Conservation (phyloP, 2,329 filamentous ascomycete genomes). For the Cordyceps tenuipes region DNA sequence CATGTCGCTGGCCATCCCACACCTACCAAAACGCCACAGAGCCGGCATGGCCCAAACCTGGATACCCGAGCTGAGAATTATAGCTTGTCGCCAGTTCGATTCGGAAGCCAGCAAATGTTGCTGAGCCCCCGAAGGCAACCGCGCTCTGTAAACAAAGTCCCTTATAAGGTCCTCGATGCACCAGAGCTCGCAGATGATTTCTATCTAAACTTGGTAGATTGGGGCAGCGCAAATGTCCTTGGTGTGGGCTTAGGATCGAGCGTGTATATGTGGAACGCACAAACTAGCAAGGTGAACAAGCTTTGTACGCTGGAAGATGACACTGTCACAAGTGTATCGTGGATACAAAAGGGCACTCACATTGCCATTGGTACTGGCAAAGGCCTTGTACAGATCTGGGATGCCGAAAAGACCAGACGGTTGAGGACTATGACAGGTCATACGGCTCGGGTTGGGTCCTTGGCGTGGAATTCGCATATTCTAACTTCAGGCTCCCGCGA, state of each 20-base stretch:
- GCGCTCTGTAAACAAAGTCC: slow-evolving; percentile 86
- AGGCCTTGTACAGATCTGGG: slow-evolving; percentile 95
- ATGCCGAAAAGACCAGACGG: slow-evolving; percentile 77
- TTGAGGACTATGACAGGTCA: slow-evolving; percentile 96
- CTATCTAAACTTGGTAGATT: slow-evolving; percentile 94
- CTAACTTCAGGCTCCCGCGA: slow-evolving; percentile 92
- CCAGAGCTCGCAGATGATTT: slow-evolving; percentile 96
- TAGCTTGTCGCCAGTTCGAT: slow-evolving; percentile 87
- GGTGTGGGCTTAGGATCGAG: slow-evolving; percentile 87
- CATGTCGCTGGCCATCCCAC: slow-evolving; percentile 74
- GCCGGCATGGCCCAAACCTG: slow-evolving; percentile 77
- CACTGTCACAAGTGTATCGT: slow-evolving; percentile 91
- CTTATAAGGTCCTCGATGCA: slow-evolving; percentile 94
- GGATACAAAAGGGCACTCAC: slow-evolving; percentile 97
- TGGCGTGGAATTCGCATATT: slow-evolving; percentile 98
- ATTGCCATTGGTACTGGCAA: slow-evolving; percentile 92
- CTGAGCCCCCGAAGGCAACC: slow-evolving; percentile 84
- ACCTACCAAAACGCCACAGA: slow-evolving; percentile 81
- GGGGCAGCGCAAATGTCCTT: slow-evolving; percentile 90
- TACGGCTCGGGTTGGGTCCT: slow-evolving; percentile 80
- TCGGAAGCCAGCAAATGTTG: slow-evolving; percentile 87
- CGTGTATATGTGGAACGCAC: slow-evolving; percentile 98
- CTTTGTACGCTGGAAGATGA: slow-evolving; percentile 89
- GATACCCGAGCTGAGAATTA: slow-evolving; percentile 90
- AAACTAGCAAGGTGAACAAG: slow-evolving; percentile 83